Evolutionary conservation across 2,329 filamentous ascomycete genomes (phyloP).

Genomic region (Epichloe scottii): DNA sequence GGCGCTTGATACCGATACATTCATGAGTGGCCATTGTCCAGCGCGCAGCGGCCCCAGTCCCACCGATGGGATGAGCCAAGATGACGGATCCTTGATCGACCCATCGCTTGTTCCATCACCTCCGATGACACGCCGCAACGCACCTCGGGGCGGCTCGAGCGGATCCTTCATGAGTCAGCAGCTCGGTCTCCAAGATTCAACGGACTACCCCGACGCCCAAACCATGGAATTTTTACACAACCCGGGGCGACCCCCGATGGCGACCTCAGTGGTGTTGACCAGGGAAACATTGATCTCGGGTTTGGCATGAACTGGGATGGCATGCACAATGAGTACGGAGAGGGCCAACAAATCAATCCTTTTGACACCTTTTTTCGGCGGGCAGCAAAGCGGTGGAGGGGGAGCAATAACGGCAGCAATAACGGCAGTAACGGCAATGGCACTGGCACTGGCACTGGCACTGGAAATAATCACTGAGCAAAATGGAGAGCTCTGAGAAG

Average conservation of each 20-base stretch:
- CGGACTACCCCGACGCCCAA: conserved; percentile 35
- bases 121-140: conserved; percentile 23
- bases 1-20: conserved; percentile 21
- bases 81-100: conserved; percentile 21
- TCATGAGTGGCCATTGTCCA: conserved; percentile 18
- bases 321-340: conserved; percentile 49
- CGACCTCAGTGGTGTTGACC: conserved; percentile 22
- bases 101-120: conserved; percentile 34
- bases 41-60: conserved; percentile 19
- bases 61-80: conserved; percentile 17
- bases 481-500: no score
- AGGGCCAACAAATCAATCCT: conserved; percentile 50
- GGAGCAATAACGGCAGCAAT: conserved; percentile 13
- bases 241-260: conserved; percentile 19
- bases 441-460: background rate
- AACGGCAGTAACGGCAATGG: background rate
- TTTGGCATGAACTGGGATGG: conserved; percentile 54
- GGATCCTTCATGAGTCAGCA: conserved; percentile 21
- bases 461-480: background rate
- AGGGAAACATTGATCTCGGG: conserved; percentile 48
- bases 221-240: conserved; percentile 41
- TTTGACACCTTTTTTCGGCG: conserved; percentile 65
- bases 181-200: conserved; percentile 21
- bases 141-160: conserved; percentile 17
- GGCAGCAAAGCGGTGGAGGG: conserved; percentile 26